These are phyloP conservation scores for Monosporascus sp. DNA, from an alignment of 2,329 filamentous ascomycete genomes.

Conservation along the genomic window DNA sequence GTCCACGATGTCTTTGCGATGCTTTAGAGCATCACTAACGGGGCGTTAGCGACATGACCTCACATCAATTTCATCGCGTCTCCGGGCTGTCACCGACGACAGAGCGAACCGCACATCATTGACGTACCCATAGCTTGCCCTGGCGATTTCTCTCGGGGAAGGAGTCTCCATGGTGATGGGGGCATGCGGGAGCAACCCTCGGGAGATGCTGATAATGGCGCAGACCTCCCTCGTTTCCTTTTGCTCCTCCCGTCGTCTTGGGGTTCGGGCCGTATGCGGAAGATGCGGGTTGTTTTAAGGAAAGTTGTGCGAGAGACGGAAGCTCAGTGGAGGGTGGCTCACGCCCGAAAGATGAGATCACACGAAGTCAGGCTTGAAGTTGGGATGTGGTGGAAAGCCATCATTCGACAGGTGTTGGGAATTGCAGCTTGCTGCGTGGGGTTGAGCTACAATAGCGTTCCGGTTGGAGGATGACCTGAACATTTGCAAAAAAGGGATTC, in stretches of 20 bases:
- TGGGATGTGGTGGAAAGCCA: conserved; percentile 24
- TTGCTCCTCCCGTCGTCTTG: background rate
- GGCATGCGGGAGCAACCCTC: background rate
- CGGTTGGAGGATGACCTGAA: conserved; percentile 20
- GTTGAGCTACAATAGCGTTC: conserved; percentile 19
- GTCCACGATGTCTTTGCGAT: conserved; percentile 20
- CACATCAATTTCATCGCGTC: background rate
- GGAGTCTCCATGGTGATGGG: conserved; percentile 18
- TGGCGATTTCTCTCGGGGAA: conserved; percentile 20
- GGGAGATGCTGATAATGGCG: too few species aligned
- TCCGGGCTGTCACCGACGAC: background rate
- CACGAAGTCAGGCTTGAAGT: conserved; percentile 23
- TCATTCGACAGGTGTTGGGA: conserved; percentile 21
- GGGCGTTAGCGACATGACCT: conserved; percentile 8
- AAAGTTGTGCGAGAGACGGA: conserved; percentile 10
- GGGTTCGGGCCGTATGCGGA: background rate
- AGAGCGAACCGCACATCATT: background rate
- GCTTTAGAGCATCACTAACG: conserved; percentile 21
- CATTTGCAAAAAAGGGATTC: conserved; percentile 19
- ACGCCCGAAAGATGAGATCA: conserved; percentile 25
- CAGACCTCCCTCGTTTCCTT: background rate
- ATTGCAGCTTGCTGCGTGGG: conserved; percentile 15
- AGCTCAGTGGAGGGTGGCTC: conserved; percentile 17
- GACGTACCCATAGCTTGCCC: conserved; percentile 23
- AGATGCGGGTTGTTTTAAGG: background rate